Percentiles rank a stretch among this genome's conserved stretches.
phyloP scores from a whole-genome alignment of 805 yeast genomes.

The Maudiozyma barnettii region DNA sequence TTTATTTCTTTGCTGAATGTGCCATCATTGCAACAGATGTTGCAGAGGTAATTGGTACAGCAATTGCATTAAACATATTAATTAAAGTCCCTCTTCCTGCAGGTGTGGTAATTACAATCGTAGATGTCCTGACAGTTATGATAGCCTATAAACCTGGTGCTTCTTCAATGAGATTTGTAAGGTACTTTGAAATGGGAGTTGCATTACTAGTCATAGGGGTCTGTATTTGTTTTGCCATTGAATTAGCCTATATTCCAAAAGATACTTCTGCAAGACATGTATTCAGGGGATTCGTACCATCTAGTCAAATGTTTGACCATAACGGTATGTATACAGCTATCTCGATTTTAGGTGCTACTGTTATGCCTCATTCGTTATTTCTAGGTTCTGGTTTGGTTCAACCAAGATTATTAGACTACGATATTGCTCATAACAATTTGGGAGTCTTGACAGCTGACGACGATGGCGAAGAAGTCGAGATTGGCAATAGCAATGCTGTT shows the following conservation, averaged over 20 bases:
- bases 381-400: slow-evolving; percentile 83
- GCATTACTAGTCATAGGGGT: slow-evolving; percentile 63
- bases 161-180: slow-evolving; percentile 62
- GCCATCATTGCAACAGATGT: slow-evolving; percentile 89
- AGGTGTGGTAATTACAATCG: slow-evolving; percentile 70
- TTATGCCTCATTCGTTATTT: slow-evolving; percentile 85
- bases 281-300: slow-evolving; percentile 62
- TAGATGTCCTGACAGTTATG: slow-evolving; percentile 73
- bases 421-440: slow-evolving; percentile 46
- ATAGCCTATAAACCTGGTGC: slow-evolving; percentile 70
- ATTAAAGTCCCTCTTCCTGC: slow-evolving; percentile 63
- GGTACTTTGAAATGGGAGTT: slow-evolving; percentile 70
- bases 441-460: slow-evolving; percentile 12
- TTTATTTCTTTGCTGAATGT: slow-evolving; percentile 74
- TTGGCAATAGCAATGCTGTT: neutral
- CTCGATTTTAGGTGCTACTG: slow-evolving; percentile 86
- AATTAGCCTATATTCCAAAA: slow-evolving; percentile 47
- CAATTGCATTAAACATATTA: slow-evolving; percentile 71
- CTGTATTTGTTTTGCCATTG: slow-evolving; percentile 68
- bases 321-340: slow-evolving; percentile 65
- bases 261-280: slow-evolving; percentile 40
- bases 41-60: slow-evolving; percentile 92
- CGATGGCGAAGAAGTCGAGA: neutral
- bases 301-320: slow-evolving; percentile 38
- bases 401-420: slow-evolving; percentile 70